Conservation (phyloP, 257 asterid genomes). For the Solanum megistacrolobum region DNA sequence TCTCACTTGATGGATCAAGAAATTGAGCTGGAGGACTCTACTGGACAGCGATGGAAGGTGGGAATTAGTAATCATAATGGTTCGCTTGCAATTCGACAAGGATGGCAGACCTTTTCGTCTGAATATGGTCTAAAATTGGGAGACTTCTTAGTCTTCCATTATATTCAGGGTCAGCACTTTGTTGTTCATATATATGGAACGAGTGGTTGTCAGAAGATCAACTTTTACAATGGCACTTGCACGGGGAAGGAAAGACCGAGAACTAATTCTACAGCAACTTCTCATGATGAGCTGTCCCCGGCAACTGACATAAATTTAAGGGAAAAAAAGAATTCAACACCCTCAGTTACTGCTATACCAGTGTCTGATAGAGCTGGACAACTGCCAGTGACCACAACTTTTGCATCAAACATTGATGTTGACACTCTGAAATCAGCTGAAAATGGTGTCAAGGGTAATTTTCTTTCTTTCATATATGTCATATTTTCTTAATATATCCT, state of each 20-base stretch:
- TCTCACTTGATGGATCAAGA: constrained; percentile 17
- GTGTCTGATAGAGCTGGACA: background rate
- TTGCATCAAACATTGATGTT: background rate
- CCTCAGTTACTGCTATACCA: constrained; percentile 8
- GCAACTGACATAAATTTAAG: background rate
- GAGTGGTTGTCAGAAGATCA: constrained; percentile 25
- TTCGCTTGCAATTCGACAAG: constrained; percentile 34
- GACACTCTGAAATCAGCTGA: background rate
- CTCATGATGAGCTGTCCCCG: constrained; percentile 3
- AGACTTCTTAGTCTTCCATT: constrained; percentile 27
- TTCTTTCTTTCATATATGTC: background rate
- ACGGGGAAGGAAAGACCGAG: background rate
- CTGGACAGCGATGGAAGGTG: constrained; percentile 32
- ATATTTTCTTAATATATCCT: background rate
- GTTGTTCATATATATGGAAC: constrained; percentile 29
- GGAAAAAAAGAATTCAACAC: background rate
- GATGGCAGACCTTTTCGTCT: constrained; percentile 41
- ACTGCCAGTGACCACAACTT: background rate
- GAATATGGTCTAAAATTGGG: constrained; percentile 37
- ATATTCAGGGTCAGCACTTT: constrained; percentile 23
- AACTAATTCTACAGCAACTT: background rate
- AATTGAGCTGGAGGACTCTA: constrained; percentile 40
- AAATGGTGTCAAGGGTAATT: background rate
- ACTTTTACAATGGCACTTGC: background rate
- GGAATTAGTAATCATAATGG: constrained; percentile 14